A percentile compares a stretch with the other conserved stretches of the same genome.
Evolutionary conservation across 1,284 basidiomycete genomes (phyloP).

Genomic region (Fomes fomentarius): DNA sequence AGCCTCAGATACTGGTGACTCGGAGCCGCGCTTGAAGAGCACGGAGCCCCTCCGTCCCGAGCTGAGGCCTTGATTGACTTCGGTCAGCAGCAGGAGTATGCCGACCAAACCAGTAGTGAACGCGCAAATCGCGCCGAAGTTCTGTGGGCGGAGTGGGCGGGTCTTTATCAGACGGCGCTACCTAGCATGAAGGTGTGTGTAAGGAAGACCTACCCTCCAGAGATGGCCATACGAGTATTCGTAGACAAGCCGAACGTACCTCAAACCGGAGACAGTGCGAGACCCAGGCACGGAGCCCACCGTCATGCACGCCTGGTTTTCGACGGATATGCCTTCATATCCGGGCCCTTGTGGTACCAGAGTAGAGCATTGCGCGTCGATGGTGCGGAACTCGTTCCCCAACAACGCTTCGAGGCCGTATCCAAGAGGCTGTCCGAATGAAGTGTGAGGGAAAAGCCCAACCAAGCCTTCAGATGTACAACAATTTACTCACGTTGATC

Average conservation of each 20-base stretch:
- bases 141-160: slow-evolving; percentile 36
- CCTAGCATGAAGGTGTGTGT: too few relatives aligned
- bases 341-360: slow-evolving; percentile 51
- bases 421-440: slow-evolving; percentile 49
- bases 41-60: slow-evolving; percentile 37
- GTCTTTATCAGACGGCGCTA: too few relatives aligned
- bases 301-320: slow-evolving; percentile 65
- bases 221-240: slow-evolving; percentile 62
- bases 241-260: slow-evolving; percentile 63
- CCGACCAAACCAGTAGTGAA: slow-evolving; percentile 53
- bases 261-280: slow-evolving; percentile 48
- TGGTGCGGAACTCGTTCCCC: slow-evolving; percentile 58
- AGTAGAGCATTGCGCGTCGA: slow-evolving; percentile 43
- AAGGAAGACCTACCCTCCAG: slow-evolving; percentile 72
- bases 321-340: slow-evolving; percentile 53
- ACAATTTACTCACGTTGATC: slow-evolving; percentile 52
- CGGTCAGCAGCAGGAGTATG: slow-evolving; percentile 57
- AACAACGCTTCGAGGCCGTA: slow-evolving; percentile 58
- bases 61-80: slow-evolving; percentile 42
- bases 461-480: too few relatives aligned
- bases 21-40: slow-evolving; percentile 47
- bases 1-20: slow-evolving; percentile 12
- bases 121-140: slow-evolving; percentile 57
- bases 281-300: slow-evolving; percentile 59
- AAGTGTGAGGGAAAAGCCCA: neutral